Base-by-base conservation (phyloP, 164 flowering plant species). In the Pachysandra terminalis region DNA sequence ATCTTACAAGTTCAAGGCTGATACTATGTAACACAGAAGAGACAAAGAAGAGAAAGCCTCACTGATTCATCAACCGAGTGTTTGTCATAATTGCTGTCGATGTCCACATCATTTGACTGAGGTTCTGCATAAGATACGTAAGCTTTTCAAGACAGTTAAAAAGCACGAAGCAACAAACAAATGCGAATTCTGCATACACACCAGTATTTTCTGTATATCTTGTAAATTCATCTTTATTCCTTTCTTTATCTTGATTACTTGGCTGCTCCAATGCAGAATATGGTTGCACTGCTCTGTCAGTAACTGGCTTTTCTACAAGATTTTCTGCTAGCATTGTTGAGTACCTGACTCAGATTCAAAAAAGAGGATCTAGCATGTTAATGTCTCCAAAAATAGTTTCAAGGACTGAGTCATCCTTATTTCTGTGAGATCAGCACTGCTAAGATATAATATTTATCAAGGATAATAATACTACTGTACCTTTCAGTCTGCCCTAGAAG, bases 281-380 rank as follows among this genome's bases (percentile, higher is more conserved):
- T 63, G 67, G 72, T 59, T 73, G 75, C 28, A 59, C 57, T 54
- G 81, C 68, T 68, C 73, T 82, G 57, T 56, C 57, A 41, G 76
- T 70, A 71, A 26, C 62, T 66, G 84, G 81, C 66, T 83, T 57
- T 58, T 86, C 88, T 60, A 81, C 87, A 70, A 96, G 95, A 80
- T 96, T 96, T 80, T 93, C 98, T 41, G 98, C 99, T 19, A 96
- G 85, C 99, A 93, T 96, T 56, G 98, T 91, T 67, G 99, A 96
- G 78, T 96, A 96, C 91, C 99, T 96, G 73, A 71, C 66, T 62
- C 41, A 69, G 63, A 66, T 61, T 59, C 52, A 51, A 64, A 16
- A 32, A 56, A 63, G 7, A 60, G 23, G 68, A 9, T 28, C 24
- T 41, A 26, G 28, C 25, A 57, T 19, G 28, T 17, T 61, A 17